These are phyloP conservation scores for Leccinum angustisporum DNA, from an alignment of 1,284 basidiomycete species.

Conservation along the genomic window DNA sequence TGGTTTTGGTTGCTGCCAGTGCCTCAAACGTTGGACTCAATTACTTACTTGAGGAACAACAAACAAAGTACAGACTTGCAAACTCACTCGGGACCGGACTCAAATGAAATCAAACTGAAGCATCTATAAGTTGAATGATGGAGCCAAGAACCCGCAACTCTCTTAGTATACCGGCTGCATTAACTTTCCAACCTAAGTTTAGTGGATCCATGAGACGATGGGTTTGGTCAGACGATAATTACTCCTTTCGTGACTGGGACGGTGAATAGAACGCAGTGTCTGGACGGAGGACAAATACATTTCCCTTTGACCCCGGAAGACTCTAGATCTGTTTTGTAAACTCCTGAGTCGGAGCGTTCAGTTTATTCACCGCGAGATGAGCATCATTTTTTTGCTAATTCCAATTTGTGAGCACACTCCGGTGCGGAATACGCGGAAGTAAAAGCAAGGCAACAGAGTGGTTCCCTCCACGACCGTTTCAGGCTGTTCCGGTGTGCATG, in stretches of 20 bases:
- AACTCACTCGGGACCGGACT: not conserved
- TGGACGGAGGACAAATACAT: not conserved
- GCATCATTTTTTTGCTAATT: not conserved
- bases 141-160: not conserved
- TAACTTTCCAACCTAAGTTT: not conserved
- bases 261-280: not conserved
- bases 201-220: not conserved
- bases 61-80: not conserved
- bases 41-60: not conserved
- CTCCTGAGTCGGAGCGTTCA: not conserved
- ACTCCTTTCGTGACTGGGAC: not conserved
- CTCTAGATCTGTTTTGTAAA: not conserved
- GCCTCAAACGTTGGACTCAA: not conserved
- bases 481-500: not conserved
- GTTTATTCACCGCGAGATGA: not conserved
- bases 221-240: not conserved
- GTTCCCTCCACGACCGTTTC: not conserved
- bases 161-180: not conserved
- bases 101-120: not conserved
- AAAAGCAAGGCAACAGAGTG: not conserved
- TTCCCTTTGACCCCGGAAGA: not conserved
- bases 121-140: not conserved
- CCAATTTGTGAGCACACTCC: not conserved
- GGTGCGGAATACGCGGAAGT: not conserved
- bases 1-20: not conserved